These are phyloP conservation scores for Trifolium repens DNA, from an alignment of 306 rosid species.

Conservation along the genomic window DNA sequence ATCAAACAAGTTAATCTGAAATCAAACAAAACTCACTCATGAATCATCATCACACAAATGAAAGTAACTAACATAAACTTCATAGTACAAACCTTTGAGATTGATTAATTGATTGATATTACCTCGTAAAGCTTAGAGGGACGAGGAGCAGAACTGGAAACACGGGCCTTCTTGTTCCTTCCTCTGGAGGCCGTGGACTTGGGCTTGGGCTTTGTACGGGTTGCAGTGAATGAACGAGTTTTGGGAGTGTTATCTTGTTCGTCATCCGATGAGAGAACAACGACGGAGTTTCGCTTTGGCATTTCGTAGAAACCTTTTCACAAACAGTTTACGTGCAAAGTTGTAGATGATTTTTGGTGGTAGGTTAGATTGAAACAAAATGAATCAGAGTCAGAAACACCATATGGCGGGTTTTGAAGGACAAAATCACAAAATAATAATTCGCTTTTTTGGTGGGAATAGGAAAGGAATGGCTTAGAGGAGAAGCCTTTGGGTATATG, in stretches of 20 bases:
- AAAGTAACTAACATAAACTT: not conserved
- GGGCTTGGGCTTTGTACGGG: slow-evolving; percentile 44
- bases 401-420: slow-evolving; percentile 25
- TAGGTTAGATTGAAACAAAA: not conserved
- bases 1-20: slow-evolving; percentile 65
- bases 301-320: slow-evolving; percentile 29
- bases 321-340: not conserved
- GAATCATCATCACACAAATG: not conserved
- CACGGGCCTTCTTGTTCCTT: slow-evolving; percentile 68
- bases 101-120: not conserved
- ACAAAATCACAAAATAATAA: not conserved
- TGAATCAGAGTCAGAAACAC: slow-evolving; percentile 3
- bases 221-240: slow-evolving; percentile 48
- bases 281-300: slow-evolving; percentile 66
- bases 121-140: slow-evolving; percentile 64
- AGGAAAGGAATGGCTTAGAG: not conserved
- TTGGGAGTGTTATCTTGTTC: slow-evolving; percentile 43
- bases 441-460: slow-evolving; percentile 16
- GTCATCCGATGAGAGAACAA: slow-evolving; percentile 73
- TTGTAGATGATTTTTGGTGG: not conserved
- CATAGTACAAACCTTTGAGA: not conserved
- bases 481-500: slow-evolving; percentile 6
- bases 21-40: not conserved
- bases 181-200: slow-evolving; percentile 51
- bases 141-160: slow-evolving; percentile 50